Evolutionary conservation across 176 grass and related monocot species (phyloP), one percentile per base, ranked within the genome.

Genomic region (Avena insularis): DNA sequence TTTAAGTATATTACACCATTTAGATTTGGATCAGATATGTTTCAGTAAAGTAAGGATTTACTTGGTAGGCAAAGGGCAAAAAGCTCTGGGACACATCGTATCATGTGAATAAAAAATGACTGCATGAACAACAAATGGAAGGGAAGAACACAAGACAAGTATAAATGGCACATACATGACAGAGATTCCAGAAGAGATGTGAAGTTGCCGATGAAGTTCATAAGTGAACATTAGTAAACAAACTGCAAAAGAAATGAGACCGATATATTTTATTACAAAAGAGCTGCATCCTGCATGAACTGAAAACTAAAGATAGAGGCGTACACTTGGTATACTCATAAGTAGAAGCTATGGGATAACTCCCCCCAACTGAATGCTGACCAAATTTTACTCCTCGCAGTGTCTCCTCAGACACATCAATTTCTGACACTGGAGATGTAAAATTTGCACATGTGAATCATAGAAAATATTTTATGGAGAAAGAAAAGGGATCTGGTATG

Each of bases 311-410:
- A 79, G 67, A 25, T 86, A 33, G 1, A 90, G 1, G 85, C 88
- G 4, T 94, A 96, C 96, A 53, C 84, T 98, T 98, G 70, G 93
- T 94, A 81, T 92, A 88, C 82, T 96, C 96, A 36, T 98, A 98
- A 54, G 76, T 94, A 50, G 78, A 84, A 74, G 92, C 93, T 79
- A 83, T 89, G 66, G 51, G 88, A 60, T 98, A 93, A 51, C 29
- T 76, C 83, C 21, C 45, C 11, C 33, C 79, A 5, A 48, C 36
- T 78, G 86, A 92, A 36, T 75, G 84, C 27, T 40, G 71, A 43
- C 71, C 79, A 76, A 91, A 80, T 54, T 77, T 93, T 79, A 85
- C 81, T 43, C 86, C 84, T 40, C 83, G 90, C 59, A 94, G 51
- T 60, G 66, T 71, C 75, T 87, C 80, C 87, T 91, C 68, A 73